A percentile compares a stretch with the other conserved stretches of the same genome.
Conservation (phyloP, 352 stramenopile genomes). For the Phytophthora parvispora region DNA sequence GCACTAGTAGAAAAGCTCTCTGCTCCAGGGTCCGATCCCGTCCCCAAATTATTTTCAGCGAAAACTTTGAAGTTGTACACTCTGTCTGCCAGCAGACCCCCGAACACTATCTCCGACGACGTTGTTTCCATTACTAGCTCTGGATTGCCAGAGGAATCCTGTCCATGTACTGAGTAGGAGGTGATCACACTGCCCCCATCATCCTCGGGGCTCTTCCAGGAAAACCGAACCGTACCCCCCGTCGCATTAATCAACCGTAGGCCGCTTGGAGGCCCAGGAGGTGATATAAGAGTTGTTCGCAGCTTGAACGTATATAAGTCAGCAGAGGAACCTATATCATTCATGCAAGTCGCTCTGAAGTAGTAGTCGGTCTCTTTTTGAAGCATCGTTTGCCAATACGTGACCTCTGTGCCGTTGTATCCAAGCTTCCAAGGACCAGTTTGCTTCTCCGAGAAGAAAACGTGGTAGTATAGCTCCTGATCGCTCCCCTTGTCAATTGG, state of each 20-base stretch:
- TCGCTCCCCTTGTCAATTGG: constrained; percentile 55
- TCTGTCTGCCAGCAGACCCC: constrained; percentile 47
- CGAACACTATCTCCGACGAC: constrained; percentile 28
- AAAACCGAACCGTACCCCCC: constrained; percentile 52
- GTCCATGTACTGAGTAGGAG: constrained; percentile 47
- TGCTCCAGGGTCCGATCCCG: constrained; percentile 37
- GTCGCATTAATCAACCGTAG: constrained; percentile 31
- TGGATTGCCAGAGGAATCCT: not conserved
- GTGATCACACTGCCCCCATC: constrained; percentile 59
- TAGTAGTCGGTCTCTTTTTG: constrained; percentile 51
- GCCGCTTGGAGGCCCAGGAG: constrained; percentile 49
- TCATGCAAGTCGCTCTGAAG: constrained; percentile 61
- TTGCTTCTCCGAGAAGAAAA: constrained; percentile 56
- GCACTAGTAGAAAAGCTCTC: constrained; percentile 36
- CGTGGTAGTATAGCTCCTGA: constrained; percentile 48
- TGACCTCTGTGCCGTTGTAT: constrained; percentile 50
- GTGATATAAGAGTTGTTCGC: constrained; percentile 57
- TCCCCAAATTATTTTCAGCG: constrained; percentile 54
- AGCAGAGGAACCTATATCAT: constrained; percentile 57
- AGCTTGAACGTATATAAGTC: constrained; percentile 28
- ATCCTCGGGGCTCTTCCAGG: constrained; percentile 59
- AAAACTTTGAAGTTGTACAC: constrained; percentile 66
- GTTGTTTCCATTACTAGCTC: constrained; percentile 6
- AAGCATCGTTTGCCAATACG: constrained; percentile 67
- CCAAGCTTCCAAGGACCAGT: constrained; percentile 42